phyloP scores from a whole-genome alignment of 2,329 filamentous ascomycete genomes.

The Xylariaceae sp. region DNA sequence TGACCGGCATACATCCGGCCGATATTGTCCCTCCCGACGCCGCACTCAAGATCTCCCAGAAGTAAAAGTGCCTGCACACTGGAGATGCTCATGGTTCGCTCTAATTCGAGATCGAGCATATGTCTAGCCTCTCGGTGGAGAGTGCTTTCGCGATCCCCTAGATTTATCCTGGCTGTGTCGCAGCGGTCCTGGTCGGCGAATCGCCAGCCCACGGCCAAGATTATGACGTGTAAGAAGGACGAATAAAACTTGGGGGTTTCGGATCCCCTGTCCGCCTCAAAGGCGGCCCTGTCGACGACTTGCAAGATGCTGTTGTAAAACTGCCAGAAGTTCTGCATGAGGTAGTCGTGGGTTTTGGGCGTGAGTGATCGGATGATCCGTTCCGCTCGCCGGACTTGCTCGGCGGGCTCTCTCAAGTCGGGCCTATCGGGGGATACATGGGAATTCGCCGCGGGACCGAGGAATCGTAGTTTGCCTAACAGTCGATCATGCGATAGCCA shows the following conservation, averaged over 20 bases:
- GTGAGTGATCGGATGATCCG: slow-evolving; percentile 19
- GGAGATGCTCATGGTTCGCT: slow-evolving; percentile 14
- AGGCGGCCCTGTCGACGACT: slow-evolving; percentile 15
- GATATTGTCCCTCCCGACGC: slow-evolving; percentile 15
- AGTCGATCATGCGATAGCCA: slow-evolving; percentile 8
- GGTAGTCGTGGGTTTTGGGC: slow-evolving; percentile 16
- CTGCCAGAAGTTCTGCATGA: slow-evolving; percentile 21
- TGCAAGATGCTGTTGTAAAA: slow-evolving; percentile 17
- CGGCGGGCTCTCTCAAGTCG: slow-evolving; percentile 10
- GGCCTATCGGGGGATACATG: slow-evolving; percentile 7
- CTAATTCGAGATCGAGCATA: slow-evolving; percentile 18
- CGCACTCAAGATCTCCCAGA: slow-evolving; percentile 19
- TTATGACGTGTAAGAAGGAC: slow-evolving; percentile 16
- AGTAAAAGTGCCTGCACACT: slow-evolving; percentile 17
- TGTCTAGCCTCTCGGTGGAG: slow-evolving; percentile 17
- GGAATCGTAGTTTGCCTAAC: slow-evolving; percentile 11
- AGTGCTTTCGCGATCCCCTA: slow-evolving; percentile 16
- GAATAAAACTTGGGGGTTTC: slow-evolving; percentile 19
- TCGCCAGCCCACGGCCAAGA: slow-evolving; percentile 18
- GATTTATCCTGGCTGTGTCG: slow-evolving; percentile 15
- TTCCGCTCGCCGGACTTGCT: slow-evolving; percentile 18
- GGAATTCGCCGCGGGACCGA: slow-evolving; percentile 10
- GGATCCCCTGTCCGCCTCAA: slow-evolving; percentile 18
- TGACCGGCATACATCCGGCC: slow-evolving; percentile 20
- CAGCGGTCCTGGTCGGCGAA: slow-evolving; percentile 17